Percentiles rank a stretch among this genome's conserved stretches.
These are phyloP conservation scores for Paramecium caudatum DNA, from an alignment of 73 alveolate species.

Conservation along the genomic window DNA sequence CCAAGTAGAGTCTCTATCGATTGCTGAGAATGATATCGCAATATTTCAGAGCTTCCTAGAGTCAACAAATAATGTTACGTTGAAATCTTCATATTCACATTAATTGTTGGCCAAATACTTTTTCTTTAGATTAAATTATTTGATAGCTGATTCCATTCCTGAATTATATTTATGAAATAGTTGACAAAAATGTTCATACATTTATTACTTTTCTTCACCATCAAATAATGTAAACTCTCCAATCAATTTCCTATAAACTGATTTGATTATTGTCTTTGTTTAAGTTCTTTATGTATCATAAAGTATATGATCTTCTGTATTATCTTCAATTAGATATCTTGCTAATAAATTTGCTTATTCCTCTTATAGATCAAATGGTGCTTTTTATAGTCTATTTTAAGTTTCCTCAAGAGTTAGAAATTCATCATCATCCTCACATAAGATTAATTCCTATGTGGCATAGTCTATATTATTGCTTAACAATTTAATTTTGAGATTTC, in stretches of 20 bases:
- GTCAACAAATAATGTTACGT: not conserved
- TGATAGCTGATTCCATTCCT: conserved; percentile 61
- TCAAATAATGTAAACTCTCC: conserved; percentile 20
- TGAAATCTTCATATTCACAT: conserved; percentile 47
- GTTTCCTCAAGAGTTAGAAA: conserved; percentile 8
- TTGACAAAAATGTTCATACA: conserved; percentile 6
- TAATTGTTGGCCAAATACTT: conserved; percentile 24
- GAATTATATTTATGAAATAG: conserved; percentile 36
- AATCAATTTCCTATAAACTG: conserved; percentile 48
- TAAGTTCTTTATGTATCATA: conserved; percentile 18
- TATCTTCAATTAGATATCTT: conserved; percentile 39
- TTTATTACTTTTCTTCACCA: conserved; percentile 8
- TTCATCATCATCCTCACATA: conserved; percentile 47
- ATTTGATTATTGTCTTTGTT: conserved; percentile 1
- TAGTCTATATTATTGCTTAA: conserved; percentile 19
- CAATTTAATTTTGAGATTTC: conserved; percentile 1
- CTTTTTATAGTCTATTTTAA: not conserved
- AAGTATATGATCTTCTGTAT: conserved; percentile 19
- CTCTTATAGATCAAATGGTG: conserved; percentile 41
- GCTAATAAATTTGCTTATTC: conserved; percentile 46
- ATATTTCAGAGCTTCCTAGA: conserved; percentile 65
- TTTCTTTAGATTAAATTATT: conserved; percentile 10
- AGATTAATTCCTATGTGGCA: not conserved
- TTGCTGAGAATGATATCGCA: conserved; percentile 29
- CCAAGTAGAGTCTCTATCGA: conserved; percentile 54